A percentile compares a stretch with the other conserved stretches of the same genome.
These are phyloP conservation scores for Digitaria exilis DNA, from an alignment of 202 grass and related monocot genomes.

Conservation along the genomic window DNA sequence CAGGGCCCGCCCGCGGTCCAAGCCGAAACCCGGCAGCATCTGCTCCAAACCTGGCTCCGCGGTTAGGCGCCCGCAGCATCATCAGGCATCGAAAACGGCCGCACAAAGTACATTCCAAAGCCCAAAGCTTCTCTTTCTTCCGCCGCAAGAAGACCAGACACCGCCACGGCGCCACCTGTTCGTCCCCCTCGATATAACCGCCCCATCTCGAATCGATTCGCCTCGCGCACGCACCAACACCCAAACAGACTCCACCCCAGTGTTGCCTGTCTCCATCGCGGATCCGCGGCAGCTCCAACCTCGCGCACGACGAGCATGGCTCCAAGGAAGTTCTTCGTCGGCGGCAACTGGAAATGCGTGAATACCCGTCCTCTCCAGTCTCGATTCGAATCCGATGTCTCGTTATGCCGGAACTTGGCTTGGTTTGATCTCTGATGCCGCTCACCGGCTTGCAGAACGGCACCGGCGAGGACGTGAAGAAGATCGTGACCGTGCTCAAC, in stretches of 20 bases:
- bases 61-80: slow-evolving; percentile 27
- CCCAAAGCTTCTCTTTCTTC: slow-evolving; percentile 31
- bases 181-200: slow-evolving; percentile 39
- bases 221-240: background rate
- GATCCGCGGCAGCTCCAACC: background rate
- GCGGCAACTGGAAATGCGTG: slow-evolving; percentile 93
- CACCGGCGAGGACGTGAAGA: slow-evolving; percentile 76
- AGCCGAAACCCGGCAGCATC: background rate
- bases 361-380: slow-evolving; percentile 4
- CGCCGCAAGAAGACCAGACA: slow-evolving; percentile 30
- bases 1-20: background rate
- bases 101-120: background rate
- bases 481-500: slow-evolving; percentile 81
- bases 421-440: slow-evolving; percentile 27
- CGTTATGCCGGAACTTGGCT: background rate
- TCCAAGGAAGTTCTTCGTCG: slow-evolving; percentile 74
- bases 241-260: background rate
- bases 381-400: background rate
- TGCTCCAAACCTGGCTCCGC: slow-evolving; percentile 5
- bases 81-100: too few relatives aligned
- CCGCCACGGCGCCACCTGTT: slow-evolving; percentile 15
- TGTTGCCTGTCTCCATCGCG: background rate
- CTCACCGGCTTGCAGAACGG: slow-evolving; percentile 56
- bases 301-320: slow-evolving; percentile 36
- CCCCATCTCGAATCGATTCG: background rate